Evolutionary conservation across 345 rosid genomes (phyloP).

Genomic region (Jatropha curcas): DNA sequence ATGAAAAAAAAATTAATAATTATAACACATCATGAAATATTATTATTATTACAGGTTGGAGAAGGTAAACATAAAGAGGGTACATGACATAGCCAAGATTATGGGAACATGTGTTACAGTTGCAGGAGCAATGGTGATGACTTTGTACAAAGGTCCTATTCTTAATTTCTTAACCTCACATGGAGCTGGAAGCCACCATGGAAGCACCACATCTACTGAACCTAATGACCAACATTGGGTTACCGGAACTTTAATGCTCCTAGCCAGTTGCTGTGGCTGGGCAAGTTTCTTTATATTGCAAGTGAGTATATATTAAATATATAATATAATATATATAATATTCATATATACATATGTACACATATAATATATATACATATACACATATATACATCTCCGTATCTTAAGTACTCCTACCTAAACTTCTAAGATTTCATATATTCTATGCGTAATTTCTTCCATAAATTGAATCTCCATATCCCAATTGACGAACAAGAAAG

Average conservation of each 20-base stretch:
- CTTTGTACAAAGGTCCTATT: constrained; percentile 84
- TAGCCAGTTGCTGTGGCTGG: constrained; percentile 68
- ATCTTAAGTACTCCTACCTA: too few relatives aligned
- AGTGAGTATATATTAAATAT: constrained; percentile 33
- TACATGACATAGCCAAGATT: constrained; percentile 69
- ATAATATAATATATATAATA: neutral
- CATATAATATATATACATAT: too few relatives aligned
- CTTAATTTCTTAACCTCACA: constrained; percentile 44
- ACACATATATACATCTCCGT: too few relatives aligned
- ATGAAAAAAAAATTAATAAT: too few relatives aligned
- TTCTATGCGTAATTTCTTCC: too few relatives aligned
- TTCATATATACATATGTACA: too few relatives aligned
- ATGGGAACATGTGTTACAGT: constrained; percentile 74
- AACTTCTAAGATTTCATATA: too few relatives aligned
- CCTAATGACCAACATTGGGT: constrained; percentile 59
- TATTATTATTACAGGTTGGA: constrained; percentile 61
- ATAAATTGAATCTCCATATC: too few relatives aligned
- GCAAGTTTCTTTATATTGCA: constrained; percentile 80
- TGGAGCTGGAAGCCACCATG: constrained; percentile 36
- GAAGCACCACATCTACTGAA: constrained; percentile 23
- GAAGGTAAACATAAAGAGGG: constrained; percentile 54
- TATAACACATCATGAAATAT: too few relatives aligned
- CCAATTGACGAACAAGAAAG: too few relatives aligned
- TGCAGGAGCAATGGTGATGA: constrained; percentile 92
- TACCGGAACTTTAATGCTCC: constrained; percentile 59